Percentiles rank a stretch among this genome's conserved stretches.
Conservation (phyloP, 495 filamentous ascomycete species). For the Neurospora pannonica region DNA sequence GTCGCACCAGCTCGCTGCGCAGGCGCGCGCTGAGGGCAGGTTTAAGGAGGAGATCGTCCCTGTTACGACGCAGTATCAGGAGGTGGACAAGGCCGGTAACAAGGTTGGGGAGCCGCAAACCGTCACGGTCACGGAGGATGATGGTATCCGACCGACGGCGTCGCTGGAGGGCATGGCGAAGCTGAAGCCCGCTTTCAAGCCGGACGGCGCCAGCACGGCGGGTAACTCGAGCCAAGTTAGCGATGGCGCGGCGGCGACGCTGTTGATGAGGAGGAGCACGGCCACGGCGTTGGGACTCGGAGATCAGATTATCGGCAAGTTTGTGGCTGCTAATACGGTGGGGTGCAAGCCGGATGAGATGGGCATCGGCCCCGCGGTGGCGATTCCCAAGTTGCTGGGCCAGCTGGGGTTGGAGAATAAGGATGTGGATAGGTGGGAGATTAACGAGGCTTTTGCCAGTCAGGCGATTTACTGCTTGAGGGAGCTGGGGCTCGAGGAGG, state of each 20-base stretch:
- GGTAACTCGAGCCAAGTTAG: constrained; percentile 82
- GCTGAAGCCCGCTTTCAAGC: constrained; percentile 77
- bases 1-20: constrained; percentile 60
- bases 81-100: constrained; percentile 50
- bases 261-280: constrained; percentile 79
- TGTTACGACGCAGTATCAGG: constrained; percentile 56
- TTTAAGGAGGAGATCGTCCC: constrained; percentile 76
- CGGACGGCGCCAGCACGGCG: constrained; percentile 65
- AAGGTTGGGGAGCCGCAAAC: constrained; percentile 39
- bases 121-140: constrained; percentile 60
- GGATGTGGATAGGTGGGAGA: constrained; percentile 86
- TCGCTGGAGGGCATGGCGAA: constrained; percentile 59
- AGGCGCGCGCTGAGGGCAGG: constrained; percentile 55
- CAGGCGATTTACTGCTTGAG: constrained; percentile 76
- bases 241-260: constrained; percentile 74
- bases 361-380: constrained; percentile 80
- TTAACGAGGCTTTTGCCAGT: constrained; percentile 92
- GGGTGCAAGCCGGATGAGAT: constrained; percentile 86
- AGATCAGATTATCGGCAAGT: constrained; percentile 64
- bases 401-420: constrained; percentile 51
- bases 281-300: constrained; percentile 63
- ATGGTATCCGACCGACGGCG: constrained; percentile 64
- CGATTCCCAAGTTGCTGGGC: constrained; percentile 69
- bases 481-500: constrained; percentile 56
- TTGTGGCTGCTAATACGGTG: constrained; percentile 60